Evolutionary conservation across 1,284 basidiomycete species (phyloP), one percentile per base, ranked within the genome.

Genomic region (Albatrellus sp.): DNA sequence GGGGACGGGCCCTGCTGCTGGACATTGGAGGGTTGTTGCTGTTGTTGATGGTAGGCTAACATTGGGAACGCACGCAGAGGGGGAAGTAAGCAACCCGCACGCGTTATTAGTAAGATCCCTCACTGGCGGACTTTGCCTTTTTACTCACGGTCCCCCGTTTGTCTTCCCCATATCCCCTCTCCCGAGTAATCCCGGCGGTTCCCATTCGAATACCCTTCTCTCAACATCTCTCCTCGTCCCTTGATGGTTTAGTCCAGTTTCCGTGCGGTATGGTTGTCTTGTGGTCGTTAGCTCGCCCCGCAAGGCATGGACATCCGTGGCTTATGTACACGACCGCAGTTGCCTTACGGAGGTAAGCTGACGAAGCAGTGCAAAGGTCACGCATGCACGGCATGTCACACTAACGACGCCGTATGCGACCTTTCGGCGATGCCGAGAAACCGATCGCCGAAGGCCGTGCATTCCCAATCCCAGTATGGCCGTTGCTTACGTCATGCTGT

Each of bases 1-100:
- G 50, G 44, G 30, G 59, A 57, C 7, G 55, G 50, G 11, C 52
- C 58, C 51, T 55, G 58, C 51, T 65, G 64, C 19, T 67, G 62
- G 36, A 40, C 28, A 33, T 47, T 48, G 60, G 64, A 40, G 52
- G 50, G 42, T 24, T 24, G 24, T 24, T 56, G 55, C 46, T 56
- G 60, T 49, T 55, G 60, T 47, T 54, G 52, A 50, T 63, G 62
- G 67, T 71, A 62, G 50, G 59, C 52, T 48, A 58, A 53, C 52
- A 60, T 57, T 47, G 59, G 59, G 56, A 62, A 61, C 61, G 62
- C 62, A 24, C 24, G 24, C 24, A 24, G 24, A 24, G 24, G 24
- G 58, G 58, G 54, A 53, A 54, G 52, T 55, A 50, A 52, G 45
- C 47, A 50, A 48, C 52, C 50, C 48, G 45, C 47, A 50, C 46